phyloP scores from a whole-genome alignment of 2,329 filamentous ascomycete species.

The Dothideomycetidae sp. region DNA sequence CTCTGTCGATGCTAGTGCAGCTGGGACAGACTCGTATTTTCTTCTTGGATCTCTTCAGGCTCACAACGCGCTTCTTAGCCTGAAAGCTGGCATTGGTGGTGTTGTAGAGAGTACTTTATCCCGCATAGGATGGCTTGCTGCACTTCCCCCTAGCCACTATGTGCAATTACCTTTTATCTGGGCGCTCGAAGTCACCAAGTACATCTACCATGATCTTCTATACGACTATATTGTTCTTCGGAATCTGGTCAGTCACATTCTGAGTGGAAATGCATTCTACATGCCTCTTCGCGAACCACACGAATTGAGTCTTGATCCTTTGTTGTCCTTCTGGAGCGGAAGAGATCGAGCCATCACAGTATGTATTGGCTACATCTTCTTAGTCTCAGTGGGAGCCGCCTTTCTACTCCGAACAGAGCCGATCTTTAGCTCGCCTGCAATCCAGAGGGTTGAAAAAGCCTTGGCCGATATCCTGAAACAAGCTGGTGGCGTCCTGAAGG shows the following conservation, averaged over 20 bases:
- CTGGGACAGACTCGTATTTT: slow-evolving; percentile 7
- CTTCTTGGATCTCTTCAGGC: slow-evolving; percentile 12
- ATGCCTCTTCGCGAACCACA: slow-evolving; percentile 9
- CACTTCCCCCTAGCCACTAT: not conserved
- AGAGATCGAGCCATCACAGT: slow-evolving; percentile 57
- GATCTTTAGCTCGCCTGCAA: slow-evolving; percentile 46
- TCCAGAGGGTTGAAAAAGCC: slow-evolving; percentile 52
- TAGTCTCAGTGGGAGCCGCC: slow-evolving; percentile 58
- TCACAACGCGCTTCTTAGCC: slow-evolving; percentile 8
- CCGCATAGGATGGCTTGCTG: not conserved
- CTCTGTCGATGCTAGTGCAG: slow-evolving; percentile 1
- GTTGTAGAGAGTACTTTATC: not conserved
- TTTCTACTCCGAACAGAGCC: slow-evolving; percentile 65
- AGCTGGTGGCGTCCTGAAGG: slow-evolving; percentile 92
- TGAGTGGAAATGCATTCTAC: slow-evolving; percentile 10
- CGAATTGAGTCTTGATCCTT: slow-evolving; percentile 22
- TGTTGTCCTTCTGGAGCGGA: slow-evolving; percentile 30
- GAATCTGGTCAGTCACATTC: slow-evolving; percentile 1
- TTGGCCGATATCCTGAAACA: slow-evolving; percentile 76
- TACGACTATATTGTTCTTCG: not conserved
- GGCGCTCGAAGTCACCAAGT: not conserved
- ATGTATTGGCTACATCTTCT: slow-evolving; percentile 62
- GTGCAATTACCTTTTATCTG: not conserved
- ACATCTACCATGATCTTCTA: slow-evolving; percentile 2
- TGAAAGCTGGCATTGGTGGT: slow-evolving; percentile 2